A percentile compares a stretch with the other conserved stretches of the same genome.
These are phyloP conservation scores for Geranium brycei DNA, from an alignment of 345 rosid species.

Conservation along the genomic window DNA sequence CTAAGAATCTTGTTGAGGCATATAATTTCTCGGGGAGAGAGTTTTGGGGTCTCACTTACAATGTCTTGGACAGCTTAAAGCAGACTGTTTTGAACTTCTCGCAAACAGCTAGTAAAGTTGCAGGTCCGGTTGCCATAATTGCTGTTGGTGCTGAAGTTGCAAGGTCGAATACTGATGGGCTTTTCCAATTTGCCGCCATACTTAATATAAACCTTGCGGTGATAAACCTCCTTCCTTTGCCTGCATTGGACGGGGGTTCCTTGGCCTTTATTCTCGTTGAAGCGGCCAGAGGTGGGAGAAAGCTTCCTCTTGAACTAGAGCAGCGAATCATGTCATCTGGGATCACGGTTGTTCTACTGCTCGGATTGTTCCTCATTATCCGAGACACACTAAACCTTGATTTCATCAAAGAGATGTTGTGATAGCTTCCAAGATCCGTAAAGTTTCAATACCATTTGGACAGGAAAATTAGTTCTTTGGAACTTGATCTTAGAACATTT, in stretches of 20 bases:
- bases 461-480: not conserved
- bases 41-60: constrained; percentile 57
- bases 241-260: constrained; percentile 89
- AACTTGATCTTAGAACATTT: constrained; percentile 3
- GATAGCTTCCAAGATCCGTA: constrained; percentile 12
- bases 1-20: constrained; percentile 46
- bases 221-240: constrained; percentile 78
- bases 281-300: constrained; percentile 81
- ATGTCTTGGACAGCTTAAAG: constrained; percentile 69
- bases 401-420: constrained; percentile 66
- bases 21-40: constrained; percentile 52
- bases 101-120: constrained; percentile 70
- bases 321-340: constrained; percentile 90
- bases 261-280: constrained; percentile 78
- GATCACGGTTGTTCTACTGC: constrained; percentile 58
- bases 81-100: constrained; percentile 81
- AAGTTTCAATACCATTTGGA: not conserved
- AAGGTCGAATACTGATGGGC: constrained; percentile 71
- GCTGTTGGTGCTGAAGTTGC: constrained; percentile 99
- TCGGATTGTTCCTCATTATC: constrained; percentile 72
- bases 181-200: constrained; percentile 81
- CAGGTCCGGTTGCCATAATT: constrained; percentile 90
- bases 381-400: constrained; percentile 88
- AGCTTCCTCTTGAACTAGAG: constrained; percentile 78
- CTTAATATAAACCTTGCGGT: constrained; percentile 81